phyloP scores from a whole-genome alignment of 805 yeast genomes.

The Cyberlindnera bimundalis region DNA sequence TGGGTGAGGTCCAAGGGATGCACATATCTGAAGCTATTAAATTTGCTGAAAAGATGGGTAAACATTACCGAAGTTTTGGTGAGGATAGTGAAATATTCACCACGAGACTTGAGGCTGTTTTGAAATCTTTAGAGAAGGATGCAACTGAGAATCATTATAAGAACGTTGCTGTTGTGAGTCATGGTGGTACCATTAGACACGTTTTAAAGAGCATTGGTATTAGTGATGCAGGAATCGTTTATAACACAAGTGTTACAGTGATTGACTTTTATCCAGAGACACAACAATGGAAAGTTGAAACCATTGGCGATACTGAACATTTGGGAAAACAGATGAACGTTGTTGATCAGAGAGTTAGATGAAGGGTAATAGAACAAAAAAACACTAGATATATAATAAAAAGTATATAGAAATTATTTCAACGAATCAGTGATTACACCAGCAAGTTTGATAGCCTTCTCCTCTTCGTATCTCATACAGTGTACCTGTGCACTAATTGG shows the following conservation, averaged over 20 bases:
- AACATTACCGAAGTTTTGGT: slow-evolving; percentile 60
- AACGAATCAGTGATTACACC: slow-evolving; percentile 17
- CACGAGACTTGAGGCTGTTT: slow-evolving; percentile 44
- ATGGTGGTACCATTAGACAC: slow-evolving; percentile 77
- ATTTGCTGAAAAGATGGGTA: slow-evolving; percentile 47
- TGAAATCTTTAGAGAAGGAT: slow-evolving; percentile 40
- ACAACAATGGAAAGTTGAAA: slow-evolving; percentile 41
- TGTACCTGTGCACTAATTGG: slow-evolving; percentile 57
- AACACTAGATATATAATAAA: no score
- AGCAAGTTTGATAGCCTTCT: slow-evolving; percentile 28
- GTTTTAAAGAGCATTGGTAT: slow-evolving; percentile 47
- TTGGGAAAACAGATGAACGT: slow-evolving; percentile 51
- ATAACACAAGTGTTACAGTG: slow-evolving; percentile 70
- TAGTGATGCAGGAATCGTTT: slow-evolving; percentile 45
- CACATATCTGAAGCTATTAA: slow-evolving; percentile 56
- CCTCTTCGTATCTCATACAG: slow-evolving; percentile 56
- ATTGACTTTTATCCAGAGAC: slow-evolving; percentile 49
- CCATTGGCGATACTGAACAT: slow-evolving; percentile 67
- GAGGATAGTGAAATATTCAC: slow-evolving; percentile 49
- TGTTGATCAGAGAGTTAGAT: slow-evolving; percentile 42
- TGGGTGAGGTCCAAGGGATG: slow-evolving; percentile 84
- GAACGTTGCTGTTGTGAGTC: slow-evolving; percentile 65
- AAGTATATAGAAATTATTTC: not conserved
- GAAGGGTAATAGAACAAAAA: no score
- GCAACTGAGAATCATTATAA: slow-evolving; percentile 26